Conservation (phyloP, 257 asterid genomes). For the Salvia rosmarinus region DNA sequence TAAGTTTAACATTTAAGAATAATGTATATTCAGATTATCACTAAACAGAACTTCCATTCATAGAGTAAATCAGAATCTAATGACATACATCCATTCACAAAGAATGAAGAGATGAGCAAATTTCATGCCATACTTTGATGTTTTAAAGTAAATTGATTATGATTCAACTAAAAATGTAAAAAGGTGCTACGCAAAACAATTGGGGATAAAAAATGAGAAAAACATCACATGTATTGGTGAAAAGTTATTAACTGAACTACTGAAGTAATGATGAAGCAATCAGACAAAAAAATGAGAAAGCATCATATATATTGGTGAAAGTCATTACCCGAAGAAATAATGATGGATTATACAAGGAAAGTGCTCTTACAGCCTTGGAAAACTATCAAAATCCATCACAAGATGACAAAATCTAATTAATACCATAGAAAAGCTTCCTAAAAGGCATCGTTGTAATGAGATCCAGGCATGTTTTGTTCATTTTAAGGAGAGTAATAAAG, state of each 20-base stretch:
- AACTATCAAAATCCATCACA: conserved; percentile 20
- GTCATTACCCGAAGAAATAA: conserved; percentile 18
- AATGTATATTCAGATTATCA: not conserved
- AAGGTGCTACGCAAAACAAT: conserved; percentile 6
- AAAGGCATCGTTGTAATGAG: not conserved
- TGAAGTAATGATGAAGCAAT: conserved; percentile 14
- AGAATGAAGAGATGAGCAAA: not conserved
- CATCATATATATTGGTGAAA: not conserved
- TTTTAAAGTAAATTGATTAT: not conserved
- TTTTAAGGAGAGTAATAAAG: not conserved
- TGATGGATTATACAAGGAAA: conserved; percentile 27
- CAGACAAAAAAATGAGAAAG: not conserved
- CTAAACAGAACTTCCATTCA: conserved; percentile 19
- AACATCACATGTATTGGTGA: not conserved
- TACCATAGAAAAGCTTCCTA: not conserved
- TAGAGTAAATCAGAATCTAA: conserved; percentile 5
- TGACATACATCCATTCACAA: not conserved
- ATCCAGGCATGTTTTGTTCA: not conserved
- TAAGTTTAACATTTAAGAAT: conserved; percentile 23
- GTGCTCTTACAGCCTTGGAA: not conserved
- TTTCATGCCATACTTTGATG: conserved; percentile 31
- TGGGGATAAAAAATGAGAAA: not conserved
- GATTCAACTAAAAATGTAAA: not conserved
- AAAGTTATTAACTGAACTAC: not conserved
- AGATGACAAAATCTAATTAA: conserved; percentile 11